These are phyloP conservation scores for Xylaria sp. DNA, from an alignment of 2,329 filamentous ascomycete genomes.

Conservation along the genomic window DNA sequence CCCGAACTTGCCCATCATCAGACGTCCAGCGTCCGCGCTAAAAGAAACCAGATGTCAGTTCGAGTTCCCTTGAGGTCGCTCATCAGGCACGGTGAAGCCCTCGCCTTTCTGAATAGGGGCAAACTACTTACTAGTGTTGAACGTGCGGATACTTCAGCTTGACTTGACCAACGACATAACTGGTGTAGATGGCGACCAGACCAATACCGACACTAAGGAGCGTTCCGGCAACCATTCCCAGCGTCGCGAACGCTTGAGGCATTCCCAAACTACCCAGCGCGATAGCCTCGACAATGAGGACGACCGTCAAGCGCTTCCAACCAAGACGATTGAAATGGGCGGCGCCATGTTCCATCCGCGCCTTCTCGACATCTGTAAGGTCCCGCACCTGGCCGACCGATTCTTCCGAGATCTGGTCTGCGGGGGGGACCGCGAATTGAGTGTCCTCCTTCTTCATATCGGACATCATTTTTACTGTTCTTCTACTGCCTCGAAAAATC, in stretches of 20 bases:
- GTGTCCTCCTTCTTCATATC: conserved; percentile 30
- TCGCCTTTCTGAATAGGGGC: background rate
- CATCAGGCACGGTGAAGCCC: background rate
- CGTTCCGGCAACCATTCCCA: conserved; percentile 59
- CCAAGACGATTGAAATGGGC: conserved; percentile 59
- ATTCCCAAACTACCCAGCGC: conserved; percentile 59
- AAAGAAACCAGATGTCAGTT: conserved; percentile 10
- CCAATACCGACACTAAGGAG: conserved; percentile 51
- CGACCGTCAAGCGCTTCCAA: conserved; percentile 61
- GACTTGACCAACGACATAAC: conserved; percentile 53
- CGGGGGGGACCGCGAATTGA: conserved; percentile 18
- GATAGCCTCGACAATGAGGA: conserved; percentile 63
- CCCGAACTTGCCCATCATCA: conserved; percentile 59
- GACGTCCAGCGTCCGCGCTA: conserved; percentile 60
- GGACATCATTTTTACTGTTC: conserved; percentile 12
- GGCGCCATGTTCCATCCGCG: conserved; percentile 51
- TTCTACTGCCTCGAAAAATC: background rate
- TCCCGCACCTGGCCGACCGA: conserved; percentile 44
- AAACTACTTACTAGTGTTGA: conserved; percentile 37
- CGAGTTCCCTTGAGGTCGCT: background rate
- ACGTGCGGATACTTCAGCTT: conserved; percentile 42
- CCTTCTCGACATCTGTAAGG: conserved; percentile 51
- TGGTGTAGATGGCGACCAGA: conserved; percentile 55
- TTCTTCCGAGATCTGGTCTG: conserved; percentile 30
- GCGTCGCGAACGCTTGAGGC: conserved; percentile 56